A percentile compares a stretch with the other conserved stretches of the same genome.
These are phyloP conservation scores for Nakazawaea sp. DNA, from an alignment of 805 yeast genomes.

Conservation along the genomic window DNA sequence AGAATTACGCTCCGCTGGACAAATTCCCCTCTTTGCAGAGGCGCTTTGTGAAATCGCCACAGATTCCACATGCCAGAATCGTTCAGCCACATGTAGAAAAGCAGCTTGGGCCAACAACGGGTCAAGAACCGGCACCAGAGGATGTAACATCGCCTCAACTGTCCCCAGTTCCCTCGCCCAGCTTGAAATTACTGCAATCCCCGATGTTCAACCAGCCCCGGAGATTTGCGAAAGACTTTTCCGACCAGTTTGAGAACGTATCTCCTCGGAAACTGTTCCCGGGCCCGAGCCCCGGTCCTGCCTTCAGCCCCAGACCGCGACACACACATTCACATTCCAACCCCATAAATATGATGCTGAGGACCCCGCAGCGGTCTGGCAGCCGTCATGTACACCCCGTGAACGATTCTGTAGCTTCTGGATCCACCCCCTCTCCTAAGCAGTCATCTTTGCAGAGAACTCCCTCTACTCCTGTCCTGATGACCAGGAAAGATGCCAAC, in stretches of 20 bases:
- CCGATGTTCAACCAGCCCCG: neutral
- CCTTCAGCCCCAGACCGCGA: conserved; percentile 10
- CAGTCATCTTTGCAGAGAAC: conserved; percentile 2
- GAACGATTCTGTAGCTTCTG: neutral
- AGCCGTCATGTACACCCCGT: neutral
- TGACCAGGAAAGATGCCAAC: neutral
- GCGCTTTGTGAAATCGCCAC: conserved; percentile 5
- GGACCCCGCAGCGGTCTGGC: conserved; percentile 7
- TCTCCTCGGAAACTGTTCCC: conserved; percentile 8
- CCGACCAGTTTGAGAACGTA: conserved; percentile 7
- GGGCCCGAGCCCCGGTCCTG: conserved; percentile 8
- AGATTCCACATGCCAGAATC: neutral
- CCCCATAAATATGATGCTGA: conserved; percentile 16
- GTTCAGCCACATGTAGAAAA: neutral
- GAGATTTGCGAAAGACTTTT: conserved; percentile 9
- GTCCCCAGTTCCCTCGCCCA: neutral
- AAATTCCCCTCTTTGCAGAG: conserved; percentile 24
- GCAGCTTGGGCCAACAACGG: neutral
- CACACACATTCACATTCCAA: conserved; percentile 21
- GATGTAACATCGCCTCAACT: conserved; percentile 1
- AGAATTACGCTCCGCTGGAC: conserved; percentile 20
- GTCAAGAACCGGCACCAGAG: neutral
- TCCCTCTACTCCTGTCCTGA: conserved; percentile 6
- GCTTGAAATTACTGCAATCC: neutral
- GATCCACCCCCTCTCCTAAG: conserved; percentile 6